A percentile compares a stretch with the other conserved stretches of the same genome.
Evolutionary conservation across 2,329 filamentous ascomycete species (phyloP).

Genomic region (Teratosphaeriaceae sp.): DNA sequence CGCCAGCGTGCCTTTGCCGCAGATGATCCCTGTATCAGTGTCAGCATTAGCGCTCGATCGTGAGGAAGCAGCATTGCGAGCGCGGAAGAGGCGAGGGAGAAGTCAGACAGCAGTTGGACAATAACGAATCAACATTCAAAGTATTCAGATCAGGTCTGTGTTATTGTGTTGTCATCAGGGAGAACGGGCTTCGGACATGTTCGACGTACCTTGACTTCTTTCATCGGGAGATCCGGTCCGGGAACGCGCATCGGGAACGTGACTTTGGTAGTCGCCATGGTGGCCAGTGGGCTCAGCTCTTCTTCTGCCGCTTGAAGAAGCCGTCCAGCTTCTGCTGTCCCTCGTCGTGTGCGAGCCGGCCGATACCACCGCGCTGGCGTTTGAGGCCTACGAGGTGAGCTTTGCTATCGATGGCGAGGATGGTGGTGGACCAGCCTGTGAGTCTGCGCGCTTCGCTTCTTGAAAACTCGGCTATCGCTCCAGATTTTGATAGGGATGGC

Average conservation of each 20-base stretch:
- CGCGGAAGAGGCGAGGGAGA: not conserved
- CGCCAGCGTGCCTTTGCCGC: too few species aligned
- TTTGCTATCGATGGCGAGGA: constrained; percentile 61
- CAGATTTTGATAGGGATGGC: too few species aligned
- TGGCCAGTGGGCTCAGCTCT: constrained; percentile 18
- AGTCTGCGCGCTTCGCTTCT: constrained; percentile 17
- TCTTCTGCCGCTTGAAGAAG: constrained; percentile 57
- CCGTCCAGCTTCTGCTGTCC: constrained; percentile 68
- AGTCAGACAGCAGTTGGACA: constrained; percentile 33
- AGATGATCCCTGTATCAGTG: too few species aligned
- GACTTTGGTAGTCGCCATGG: too few species aligned
- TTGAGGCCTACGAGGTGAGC: constrained; percentile 68
- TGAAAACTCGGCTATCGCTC: too few species aligned
- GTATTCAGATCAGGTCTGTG: constrained; percentile 28
- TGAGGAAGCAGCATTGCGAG: too few species aligned
- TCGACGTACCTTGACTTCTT: not conserved
- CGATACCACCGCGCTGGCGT: constrained; percentile 75
- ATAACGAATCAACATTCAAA: constrained; percentile 23
- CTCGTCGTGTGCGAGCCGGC: constrained; percentile 67
- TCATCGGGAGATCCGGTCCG: too few species aligned
- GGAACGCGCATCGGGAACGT: too few species aligned
- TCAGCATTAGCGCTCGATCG: too few species aligned
- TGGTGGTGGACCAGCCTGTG: constrained; percentile 40
- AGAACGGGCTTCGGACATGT: not conserved
- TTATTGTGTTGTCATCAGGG: constrained; percentile 25